Evolutionary conservation across 768 basidiomycete species (phyloP).

Genomic region (Boletus vinaceobasis): DNA sequence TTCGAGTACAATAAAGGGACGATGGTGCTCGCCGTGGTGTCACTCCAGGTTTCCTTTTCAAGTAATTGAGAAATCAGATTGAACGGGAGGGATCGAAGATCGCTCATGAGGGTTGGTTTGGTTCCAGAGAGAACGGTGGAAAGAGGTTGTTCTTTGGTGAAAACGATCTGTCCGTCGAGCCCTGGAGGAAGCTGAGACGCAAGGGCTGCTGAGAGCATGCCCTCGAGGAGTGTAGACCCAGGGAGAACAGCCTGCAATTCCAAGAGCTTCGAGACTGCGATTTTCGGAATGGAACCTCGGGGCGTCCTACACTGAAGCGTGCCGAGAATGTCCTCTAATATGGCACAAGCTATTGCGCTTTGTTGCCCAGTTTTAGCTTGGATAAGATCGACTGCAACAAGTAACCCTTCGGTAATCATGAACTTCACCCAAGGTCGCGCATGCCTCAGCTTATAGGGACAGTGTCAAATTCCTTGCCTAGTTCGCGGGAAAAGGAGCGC

Average conservation of each 20-base stretch:
- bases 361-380: slow-evolving; percentile 5
- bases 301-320: slow-evolving; percentile 24
- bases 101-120: background rate
- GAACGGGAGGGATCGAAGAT: slow-evolving; percentile 9
- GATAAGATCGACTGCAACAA: slow-evolving; percentile 43
- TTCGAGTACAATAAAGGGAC: slow-evolving; percentile 43
- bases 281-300: background rate
- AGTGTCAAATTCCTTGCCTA: background rate
- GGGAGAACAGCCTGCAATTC: slow-evolving; percentile 34
- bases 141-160: slow-evolving; percentile 5
- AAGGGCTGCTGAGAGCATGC: slow-evolving; percentile 44
- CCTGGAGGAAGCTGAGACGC: slow-evolving; percentile 33
- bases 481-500: background rate
- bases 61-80: slow-evolving; percentile 38
- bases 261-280: slow-evolving; percentile 39
- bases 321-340: slow-evolving; percentile 38
- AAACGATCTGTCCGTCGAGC: slow-evolving; percentile 21
- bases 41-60: slow-evolving; percentile 40
- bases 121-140: slow-evolving; percentile 2
- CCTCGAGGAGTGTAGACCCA: slow-evolving; percentile 40
- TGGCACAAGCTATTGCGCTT: slow-evolving; percentile 4
- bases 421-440: slow-evolving; percentile 51
- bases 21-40: slow-evolving; percentile 43
- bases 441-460: slow-evolving; percentile 11
- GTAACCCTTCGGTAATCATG: slow-evolving; percentile 40